These are phyloP conservation scores for Cladosporium halotolerans DNA, from an alignment of 2,329 filamentous ascomycete genomes.

Conservation along the genomic window DNA sequence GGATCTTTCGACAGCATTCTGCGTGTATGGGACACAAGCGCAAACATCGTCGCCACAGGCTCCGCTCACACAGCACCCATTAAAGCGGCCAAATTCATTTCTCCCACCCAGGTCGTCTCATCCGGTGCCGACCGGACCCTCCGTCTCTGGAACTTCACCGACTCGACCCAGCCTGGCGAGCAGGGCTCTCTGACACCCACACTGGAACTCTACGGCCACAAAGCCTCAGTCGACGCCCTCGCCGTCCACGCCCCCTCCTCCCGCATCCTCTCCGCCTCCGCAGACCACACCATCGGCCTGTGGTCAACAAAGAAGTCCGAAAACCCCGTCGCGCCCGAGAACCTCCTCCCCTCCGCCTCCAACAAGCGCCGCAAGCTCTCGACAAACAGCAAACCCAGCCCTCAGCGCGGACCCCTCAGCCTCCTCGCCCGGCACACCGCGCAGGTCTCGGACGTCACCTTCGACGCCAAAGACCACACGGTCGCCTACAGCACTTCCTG, in stretches of 20 bases:
- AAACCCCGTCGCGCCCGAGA: slow-evolving; percentile 65
- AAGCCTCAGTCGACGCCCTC: slow-evolving; percentile 64
- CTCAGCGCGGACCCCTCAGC: slow-evolving; percentile 72
- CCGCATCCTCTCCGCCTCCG: slow-evolving; percentile 77
- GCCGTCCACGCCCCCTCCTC: slow-evolving; percentile 67
- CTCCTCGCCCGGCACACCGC: slow-evolving; percentile 67
- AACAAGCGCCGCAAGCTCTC: slow-evolving; percentile 71
- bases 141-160: slow-evolving; percentile 81
- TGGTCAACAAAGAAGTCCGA: slow-evolving; percentile 78
- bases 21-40: slow-evolving; percentile 82
- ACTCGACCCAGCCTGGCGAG: slow-evolving; percentile 51
- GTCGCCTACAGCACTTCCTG: slow-evolving; percentile 87
- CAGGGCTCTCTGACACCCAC: slow-evolving; percentile 54
- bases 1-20: slow-evolving; percentile 86
- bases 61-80: slow-evolving; percentile 66
- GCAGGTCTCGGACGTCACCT: slow-evolving; percentile 71
- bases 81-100: slow-evolving; percentile 79
- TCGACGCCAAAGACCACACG: slow-evolving; percentile 77
- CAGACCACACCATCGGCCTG: slow-evolving; percentile 76
- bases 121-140: slow-evolving; percentile 79
- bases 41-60: slow-evolving; percentile 75
- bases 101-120: slow-evolving; percentile 70
- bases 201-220: slow-evolving; percentile 80
- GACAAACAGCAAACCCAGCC: slow-evolving; percentile 39
- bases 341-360: slow-evolving; percentile 59